A percentile compares a stretch with the other conserved stretches of the same genome.
phyloP scores from a whole-genome alignment of 768 basidiomycete genomes.

The Collybia nuda region DNA sequence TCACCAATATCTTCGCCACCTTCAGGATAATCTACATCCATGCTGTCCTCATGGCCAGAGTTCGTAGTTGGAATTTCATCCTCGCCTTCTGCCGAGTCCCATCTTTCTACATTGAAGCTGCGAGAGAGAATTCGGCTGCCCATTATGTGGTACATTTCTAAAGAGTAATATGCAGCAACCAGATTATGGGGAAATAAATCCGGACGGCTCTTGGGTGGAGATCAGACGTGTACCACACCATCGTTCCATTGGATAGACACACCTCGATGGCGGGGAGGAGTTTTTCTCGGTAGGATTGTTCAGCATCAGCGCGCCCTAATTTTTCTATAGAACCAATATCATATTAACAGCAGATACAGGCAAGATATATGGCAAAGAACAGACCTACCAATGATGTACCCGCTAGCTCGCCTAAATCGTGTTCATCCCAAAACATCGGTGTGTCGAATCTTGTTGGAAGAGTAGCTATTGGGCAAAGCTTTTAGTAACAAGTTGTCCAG shows the following conservation, averaged over 20 bases:
- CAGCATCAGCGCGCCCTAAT: constrained; percentile 82
- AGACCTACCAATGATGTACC: constrained; percentile 88
- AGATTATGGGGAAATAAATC: constrained; percentile 66
- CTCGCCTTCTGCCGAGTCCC: constrained; percentile 39
- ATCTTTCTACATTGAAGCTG: constrained; percentile 81
- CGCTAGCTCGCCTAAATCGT: constrained; percentile 69
- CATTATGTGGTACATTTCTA: constrained; percentile 81
- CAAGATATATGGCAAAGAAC: constrained; percentile 23
- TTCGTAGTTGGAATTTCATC: constrained; percentile 22
- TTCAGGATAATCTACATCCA: constrained; percentile 38
- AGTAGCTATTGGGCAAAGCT: constrained; percentile 38
- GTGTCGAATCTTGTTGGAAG: constrained; percentile 80
- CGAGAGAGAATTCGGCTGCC: constrained; percentile 92
- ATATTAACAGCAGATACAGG: constrained; percentile 2
- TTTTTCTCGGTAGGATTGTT: constrained; percentile 65
- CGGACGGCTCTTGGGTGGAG: constrained; percentile 52
- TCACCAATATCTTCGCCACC: constrained; percentile 16
- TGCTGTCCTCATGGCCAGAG: constrained; percentile 34
- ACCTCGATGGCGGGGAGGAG: constrained; percentile 75
- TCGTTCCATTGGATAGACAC: constrained; percentile 11
- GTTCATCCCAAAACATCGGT: constrained; percentile 90
- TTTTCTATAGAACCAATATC: constrained; percentile 53
- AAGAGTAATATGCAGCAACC: constrained; percentile 51
- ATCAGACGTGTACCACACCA: constrained; percentile 1
- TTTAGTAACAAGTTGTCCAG: not conserved